Conservation (phyloP, 1,139 yeast genomes). For the Yamadazyma taylorii region DNA sequence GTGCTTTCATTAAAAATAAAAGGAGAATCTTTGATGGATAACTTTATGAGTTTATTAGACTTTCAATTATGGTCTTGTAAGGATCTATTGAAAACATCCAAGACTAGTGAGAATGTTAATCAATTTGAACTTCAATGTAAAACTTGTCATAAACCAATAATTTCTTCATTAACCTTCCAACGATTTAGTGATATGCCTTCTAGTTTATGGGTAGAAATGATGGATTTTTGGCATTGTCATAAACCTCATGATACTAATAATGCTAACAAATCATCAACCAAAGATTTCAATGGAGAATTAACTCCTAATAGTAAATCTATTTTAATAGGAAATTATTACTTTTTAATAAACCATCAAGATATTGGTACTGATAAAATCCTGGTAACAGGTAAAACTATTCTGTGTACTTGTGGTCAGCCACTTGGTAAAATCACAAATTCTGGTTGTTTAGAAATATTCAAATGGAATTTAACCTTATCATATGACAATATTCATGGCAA, state of each 20-base stretch:
- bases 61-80: constrained; percentile 41
- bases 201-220: constrained; percentile 89
- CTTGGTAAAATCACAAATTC: constrained; percentile 34
- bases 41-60: constrained; percentile 23
- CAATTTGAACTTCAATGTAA: constrained; percentile 36
- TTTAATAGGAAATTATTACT: constrained; percentile 60
- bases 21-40: constrained; percentile 10
- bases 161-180: constrained; percentile 28
- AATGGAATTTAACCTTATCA: constrained; percentile 56
- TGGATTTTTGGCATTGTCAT: constrained; percentile 99
- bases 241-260: constrained; percentile 56
- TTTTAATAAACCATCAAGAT: constrained; percentile 39
- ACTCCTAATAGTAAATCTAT: constrained; percentile 46
- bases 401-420: constrained; percentile 31
- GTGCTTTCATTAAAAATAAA: constrained; percentile 12
- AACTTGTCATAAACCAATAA: constrained; percentile 25
- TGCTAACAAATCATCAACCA: constrained; percentile 14
- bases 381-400: constrained; percentile 10
- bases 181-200: constrained; percentile 75
- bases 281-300: constrained; percentile 37
- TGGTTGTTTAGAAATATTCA: constrained; percentile 41
- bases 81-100: constrained; percentile 36
- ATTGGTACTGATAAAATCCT: constrained; percentile 2
- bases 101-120: constrained; percentile 21
- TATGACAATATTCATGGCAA: constrained; percentile 12